Base-by-base conservation (phyloP, 2,329 filamentous ascomycete genomes). In the Leptographium flavum region DNA sequence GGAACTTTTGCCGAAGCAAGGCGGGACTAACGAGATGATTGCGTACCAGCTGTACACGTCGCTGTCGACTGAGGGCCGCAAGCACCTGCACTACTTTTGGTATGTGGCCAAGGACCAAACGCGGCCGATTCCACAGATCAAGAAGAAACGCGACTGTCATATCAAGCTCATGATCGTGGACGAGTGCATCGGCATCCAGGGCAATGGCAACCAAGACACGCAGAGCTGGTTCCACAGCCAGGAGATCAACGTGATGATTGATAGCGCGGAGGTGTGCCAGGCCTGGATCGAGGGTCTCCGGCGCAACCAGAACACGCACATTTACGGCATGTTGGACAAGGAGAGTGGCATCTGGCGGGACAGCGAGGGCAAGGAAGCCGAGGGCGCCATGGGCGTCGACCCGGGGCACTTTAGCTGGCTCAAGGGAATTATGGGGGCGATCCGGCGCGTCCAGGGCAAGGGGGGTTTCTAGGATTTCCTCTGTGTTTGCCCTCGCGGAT, bases 141-240 rank as follows among this genome's bases (percentile, higher is more conserved):
- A 73, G 58, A 81, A 83, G 59, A 66, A 72, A 31, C 69, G 84
- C 1, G 76, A 72, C 46, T 87, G 83, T 56, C 84, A 88, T 58
- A 71, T 87, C 57, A 90, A 90, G 58, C 66, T 90, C 3, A 73
- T 88, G 66, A 81, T 88, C 36, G 77, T 76, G 1, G 84, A 90
- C 57, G 73, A 72, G 37, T 63, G 64, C 21, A 70, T 90, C 31
- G 83, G 73, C 2, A 78, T 88, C 31, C 73, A 83, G 58, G 84
- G 83, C 4, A 84, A 76, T 51, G 83, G 83, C 0, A 90, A 88
- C 55, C 80, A 87, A 57, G 84, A 90, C 53, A 87, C 83, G 2
- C 84, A 90, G 60, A 78, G 72, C 19, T 88, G 82, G 78, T 87
- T 72, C 52, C 83, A 90, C 56, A 79, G 73, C 45, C 82, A 87